Evolutionary conservation across 768 basidiomycete genomes (phyloP), one percentile per base, ranked within the genome.

Genomic region (Podaxis sp.): DNA sequence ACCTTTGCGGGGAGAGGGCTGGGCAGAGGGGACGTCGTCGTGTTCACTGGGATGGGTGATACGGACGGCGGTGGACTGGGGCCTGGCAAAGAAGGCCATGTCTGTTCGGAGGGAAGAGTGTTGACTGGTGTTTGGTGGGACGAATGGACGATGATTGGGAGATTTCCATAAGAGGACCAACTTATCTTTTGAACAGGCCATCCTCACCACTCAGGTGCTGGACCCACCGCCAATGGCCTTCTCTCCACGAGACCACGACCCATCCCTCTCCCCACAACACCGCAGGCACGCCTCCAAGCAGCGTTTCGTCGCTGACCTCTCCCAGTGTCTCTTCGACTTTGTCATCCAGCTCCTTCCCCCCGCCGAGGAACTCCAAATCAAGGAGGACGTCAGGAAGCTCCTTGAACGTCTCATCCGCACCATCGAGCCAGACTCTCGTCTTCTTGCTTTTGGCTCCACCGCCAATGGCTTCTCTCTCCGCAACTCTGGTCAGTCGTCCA

Each of bases 391-490:
- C 66, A 81, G 96, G 70, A 93, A 93, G 75, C 82, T 96, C 69
- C 89, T 99, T 59, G 96, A 99, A 79, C 85, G 93, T 68, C 87
- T 99, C 76, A 96, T 96, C 73, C 86, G 93, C 72, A 95, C 93
- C 50, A 93, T 99, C 76, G 93, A 96, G 73, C 96, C 95, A 49
- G 85, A 93, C 68, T 91, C 91, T 66, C 87, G 93, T 57, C 79
- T 99, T 68, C 76, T 96, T 68, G 94, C 94, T 61, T 99, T 99
- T 73, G 96, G 96, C 37, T 95, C 93, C 72, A 97, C 94, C 40
- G 96, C 95, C 11, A 98, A 98, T 71, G 95, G 96, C 63, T 96
- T 98, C 80, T 95, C 93, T 72, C 85, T 98, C 69, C 85, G 94
- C 67, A 97, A 98, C 78, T 96, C 94, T 65, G 96, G 96, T 92